Base-by-base conservation (phyloP, 441 rosid species). In the Populus hybrid region DNA sequence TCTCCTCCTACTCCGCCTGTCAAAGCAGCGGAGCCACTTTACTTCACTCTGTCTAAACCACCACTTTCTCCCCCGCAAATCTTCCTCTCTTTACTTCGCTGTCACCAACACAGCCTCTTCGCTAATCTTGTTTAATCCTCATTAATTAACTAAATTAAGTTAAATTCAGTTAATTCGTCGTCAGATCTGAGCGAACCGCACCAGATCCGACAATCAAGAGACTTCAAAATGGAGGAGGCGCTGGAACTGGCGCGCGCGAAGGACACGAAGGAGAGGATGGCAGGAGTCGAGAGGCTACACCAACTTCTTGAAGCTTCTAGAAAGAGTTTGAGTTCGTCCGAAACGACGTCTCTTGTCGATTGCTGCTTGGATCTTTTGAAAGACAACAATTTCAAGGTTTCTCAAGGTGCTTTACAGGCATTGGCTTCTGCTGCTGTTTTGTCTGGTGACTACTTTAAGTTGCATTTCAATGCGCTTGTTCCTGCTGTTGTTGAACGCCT, bases 351-450 rank as follows among this genome's bases (percentile, higher is more conserved):
- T 71, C 93, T 97, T 1, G 97, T 97, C 20, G 99, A 94, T 77
- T 93, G 91, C 82, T 97, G 99, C 82, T 72, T 94, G 89, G 99
- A 97, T 97, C 99, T 97, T 78, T 89, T 97, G 74, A 92, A 85
- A 84, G 99, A 97, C 84, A 92, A 90, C 83, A 97, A 97, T 84
- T 97, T 97, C 78, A 90, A 86, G 73, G 98, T 97, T 71, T 94
- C 97, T 38, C 95, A 94, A 75, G 99, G 99, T 35, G 97, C 95
- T 24, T 93, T 97, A 63, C 99, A 91, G 89, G 91, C 97, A 21
- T 88, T 97, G 66, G 99, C 99, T 40, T 97, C 99, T 36, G 99
- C 99, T 40, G 99, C 99, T n/a, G 99, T 97, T 59, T 89, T 97
- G 12, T 91, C 99, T 70, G 99, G 99, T 30, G 99, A 94, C 74